Conservation (phyloP, 164 flowering plant genomes). For the Buxus sempervirens region DNA sequence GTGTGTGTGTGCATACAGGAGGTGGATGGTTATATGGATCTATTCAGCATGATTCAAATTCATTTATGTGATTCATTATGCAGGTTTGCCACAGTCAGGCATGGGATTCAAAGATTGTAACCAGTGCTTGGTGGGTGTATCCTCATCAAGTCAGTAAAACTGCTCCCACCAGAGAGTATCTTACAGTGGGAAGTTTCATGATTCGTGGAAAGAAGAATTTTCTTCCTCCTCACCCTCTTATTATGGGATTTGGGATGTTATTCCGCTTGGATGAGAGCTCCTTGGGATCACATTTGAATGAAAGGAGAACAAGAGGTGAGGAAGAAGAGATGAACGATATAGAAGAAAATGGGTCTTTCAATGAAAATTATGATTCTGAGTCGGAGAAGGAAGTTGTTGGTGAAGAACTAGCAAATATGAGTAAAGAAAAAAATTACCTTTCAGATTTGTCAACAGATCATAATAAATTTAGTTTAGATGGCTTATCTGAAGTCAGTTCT, state of each 20-base stretch:
- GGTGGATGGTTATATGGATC: neutral
- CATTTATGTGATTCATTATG: slow-evolving; percentile 6
- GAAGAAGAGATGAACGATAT: slow-evolving; percentile 61
- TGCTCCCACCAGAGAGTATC: slow-evolving; percentile 98
- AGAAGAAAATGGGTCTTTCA: slow-evolving; percentile 37
- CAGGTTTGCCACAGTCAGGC: slow-evolving; percentile 98
- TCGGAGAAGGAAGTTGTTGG: slow-evolving; percentile 41
- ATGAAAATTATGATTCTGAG: slow-evolving; percentile 51
- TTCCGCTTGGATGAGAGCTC: slow-evolving; percentile 98
- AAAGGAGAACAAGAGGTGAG: slow-evolving; percentile 93
- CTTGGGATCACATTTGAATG: slow-evolving; percentile 92
- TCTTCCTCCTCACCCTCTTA: slow-evolving; percentile 97
- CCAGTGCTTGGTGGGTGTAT: slow-evolving; percentile 99
- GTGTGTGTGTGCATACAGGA: neutral
- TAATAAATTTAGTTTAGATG: slow-evolving; percentile 13
- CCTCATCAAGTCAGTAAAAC: slow-evolving; percentile 99
- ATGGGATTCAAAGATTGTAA: slow-evolving; percentile 98
- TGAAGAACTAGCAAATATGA: slow-evolving; percentile 14
- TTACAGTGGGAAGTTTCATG: slow-evolving; percentile 98
- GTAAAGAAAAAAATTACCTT: slow-evolving; percentile 14
- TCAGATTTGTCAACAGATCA: slow-evolving; percentile 15
- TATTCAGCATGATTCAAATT: neutral
- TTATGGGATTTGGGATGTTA: slow-evolving; percentile 92
- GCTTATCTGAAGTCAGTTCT: slow-evolving; percentile 14
- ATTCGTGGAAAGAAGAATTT: slow-evolving; percentile 95